These are phyloP conservation scores for Trypanosoma mega DNA, from an alignment of 208 protist species.

Conservation along the genomic window DNA sequence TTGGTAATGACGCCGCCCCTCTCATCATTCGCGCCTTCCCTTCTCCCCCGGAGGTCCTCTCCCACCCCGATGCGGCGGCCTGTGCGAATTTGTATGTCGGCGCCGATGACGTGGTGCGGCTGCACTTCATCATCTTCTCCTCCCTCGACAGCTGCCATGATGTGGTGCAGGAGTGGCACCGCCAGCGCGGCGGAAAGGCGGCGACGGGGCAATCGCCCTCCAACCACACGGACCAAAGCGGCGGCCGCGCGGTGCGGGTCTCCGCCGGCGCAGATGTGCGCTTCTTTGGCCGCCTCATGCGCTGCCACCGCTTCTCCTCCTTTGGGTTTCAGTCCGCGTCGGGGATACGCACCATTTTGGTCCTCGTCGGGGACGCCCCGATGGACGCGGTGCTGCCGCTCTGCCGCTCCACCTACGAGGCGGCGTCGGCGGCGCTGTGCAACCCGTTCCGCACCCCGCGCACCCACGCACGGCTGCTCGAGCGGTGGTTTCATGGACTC, in stretches of 20 bases:
- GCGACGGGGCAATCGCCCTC: not conserved
- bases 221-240: not conserved
- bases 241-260: conserved; percentile 17
- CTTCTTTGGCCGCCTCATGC: conserved; percentile 69
- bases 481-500: conserved; percentile 1
- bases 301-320: conserved; percentile 55
- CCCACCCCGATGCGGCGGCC: conserved; percentile 36
- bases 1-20: conserved; percentile 48
- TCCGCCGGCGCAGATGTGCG: conserved; percentile 53
- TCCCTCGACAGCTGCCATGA: conserved; percentile 79
- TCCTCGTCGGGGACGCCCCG: conserved; percentile 66
- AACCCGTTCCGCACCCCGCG: conserved; percentile 72
- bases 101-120: conserved; percentile 64
- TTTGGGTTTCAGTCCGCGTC: conserved; percentile 81
- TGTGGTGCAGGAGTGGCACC: conserved; percentile 25
- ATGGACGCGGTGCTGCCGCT: conserved; percentile 82
- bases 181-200: conserved; percentile 12
- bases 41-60: conserved; percentile 50
- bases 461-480: conserved; percentile 43
- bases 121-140: conserved; percentile 81
- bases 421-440: conserved; percentile 61
- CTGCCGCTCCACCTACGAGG: conserved; percentile 76
- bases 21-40: conserved; percentile 72
- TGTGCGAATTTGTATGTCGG: conserved; percentile 76
- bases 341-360: conserved; percentile 63